Conservation (phyloP, 2,329 filamentous ascomycete genomes). For the Aulographum hederae region DNA sequence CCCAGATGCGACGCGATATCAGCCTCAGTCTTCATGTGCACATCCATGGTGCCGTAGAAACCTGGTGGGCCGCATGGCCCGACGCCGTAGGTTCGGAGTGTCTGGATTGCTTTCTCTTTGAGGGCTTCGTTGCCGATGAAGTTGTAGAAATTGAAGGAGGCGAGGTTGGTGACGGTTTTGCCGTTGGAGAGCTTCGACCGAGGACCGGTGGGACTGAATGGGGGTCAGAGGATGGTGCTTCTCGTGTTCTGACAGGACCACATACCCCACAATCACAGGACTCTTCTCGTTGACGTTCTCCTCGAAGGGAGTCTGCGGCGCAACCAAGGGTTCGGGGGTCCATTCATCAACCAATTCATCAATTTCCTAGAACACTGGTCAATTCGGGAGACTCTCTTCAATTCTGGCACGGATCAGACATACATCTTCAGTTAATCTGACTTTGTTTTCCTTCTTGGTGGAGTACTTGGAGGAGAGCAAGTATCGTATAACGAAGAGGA, state of each 20-base stretch:
- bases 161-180: slow-evolving; percentile 81
- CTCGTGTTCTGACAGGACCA: slow-evolving; percentile 1
- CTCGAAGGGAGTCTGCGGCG: slow-evolving; percentile 55
- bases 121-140: slow-evolving; percentile 83
- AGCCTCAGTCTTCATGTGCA: slow-evolving; percentile 90
- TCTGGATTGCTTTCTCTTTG: slow-evolving; percentile 88
- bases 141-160: slow-evolving; percentile 95
- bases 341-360: slow-evolving; percentile 94
- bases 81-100: slow-evolving; percentile 85
- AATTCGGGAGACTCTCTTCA: slow-evolving; percentile 14
- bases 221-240: not conserved
- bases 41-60: slow-evolving; percentile 96
- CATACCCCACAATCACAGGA: slow-evolving; percentile 74
- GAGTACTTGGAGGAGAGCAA: slow-evolving; percentile 83
- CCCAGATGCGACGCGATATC: slow-evolving; percentile 86
- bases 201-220: slow-evolving; percentile 60
- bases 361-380: no score
- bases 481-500: slow-evolving; percentile 91
- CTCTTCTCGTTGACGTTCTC: slow-evolving; percentile 67
- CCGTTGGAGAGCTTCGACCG: slow-evolving; percentile 80
- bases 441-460: slow-evolving; percentile 45
- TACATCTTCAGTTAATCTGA: not conserved
- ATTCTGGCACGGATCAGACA: not conserved
- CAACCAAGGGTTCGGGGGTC: slow-evolving; percentile 82
- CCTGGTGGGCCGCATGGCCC: slow-evolving; percentile 92